phyloP scores from a whole-genome alignment of 2,329 filamentous ascomycete genomes.

The Hymenoscyphus scutula region DNA sequence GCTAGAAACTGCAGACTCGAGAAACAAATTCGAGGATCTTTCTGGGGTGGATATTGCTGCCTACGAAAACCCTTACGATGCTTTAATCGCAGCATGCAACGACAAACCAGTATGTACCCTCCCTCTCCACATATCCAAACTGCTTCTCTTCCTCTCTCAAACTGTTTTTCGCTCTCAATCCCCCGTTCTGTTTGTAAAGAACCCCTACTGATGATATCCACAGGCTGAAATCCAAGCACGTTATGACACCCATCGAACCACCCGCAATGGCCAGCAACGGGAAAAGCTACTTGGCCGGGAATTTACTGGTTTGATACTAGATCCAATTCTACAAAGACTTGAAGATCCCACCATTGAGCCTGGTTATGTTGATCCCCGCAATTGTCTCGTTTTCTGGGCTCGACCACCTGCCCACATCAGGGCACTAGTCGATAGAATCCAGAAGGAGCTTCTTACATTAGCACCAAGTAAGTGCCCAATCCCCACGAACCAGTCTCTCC shows the following conservation, averaged over 20 bases:
- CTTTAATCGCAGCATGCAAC: constrained; percentile 35
- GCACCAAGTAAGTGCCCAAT: constrained; percentile 63
- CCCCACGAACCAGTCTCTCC: not conserved
- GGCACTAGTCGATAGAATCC: constrained; percentile 64
- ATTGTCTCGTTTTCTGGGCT: constrained; percentile 88
- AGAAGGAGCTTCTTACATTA: constrained; percentile 60
- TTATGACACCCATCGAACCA: constrained; percentile 72
- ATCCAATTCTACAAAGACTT: constrained; percentile 71
- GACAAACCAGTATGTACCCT: constrained; percentile 32
- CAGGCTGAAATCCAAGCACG: constrained; percentile 33
- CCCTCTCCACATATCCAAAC: not conserved
- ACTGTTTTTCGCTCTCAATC: not conserved
- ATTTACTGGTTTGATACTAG: constrained; percentile 71
- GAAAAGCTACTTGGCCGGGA: constrained; percentile 66
- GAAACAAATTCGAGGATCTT: constrained; percentile 37
- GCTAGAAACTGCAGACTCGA: constrained; percentile 28
- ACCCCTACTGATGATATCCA: not conserved
- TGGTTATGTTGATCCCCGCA: constrained; percentile 69
- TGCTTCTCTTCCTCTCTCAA: not conserved
- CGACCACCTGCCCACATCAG: constrained; percentile 73
- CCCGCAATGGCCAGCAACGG: constrained; percentile 73
- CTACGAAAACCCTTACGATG: constrained; percentile 36
- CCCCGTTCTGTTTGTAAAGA: not conserved
- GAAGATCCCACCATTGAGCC: constrained; percentile 62
- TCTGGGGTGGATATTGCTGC: constrained; percentile 34